These are phyloP conservation scores for Aspergillus fischeri DNA, from an alignment of 2,329 filamentous ascomycete genomes.

Conservation along the genomic window DNA sequence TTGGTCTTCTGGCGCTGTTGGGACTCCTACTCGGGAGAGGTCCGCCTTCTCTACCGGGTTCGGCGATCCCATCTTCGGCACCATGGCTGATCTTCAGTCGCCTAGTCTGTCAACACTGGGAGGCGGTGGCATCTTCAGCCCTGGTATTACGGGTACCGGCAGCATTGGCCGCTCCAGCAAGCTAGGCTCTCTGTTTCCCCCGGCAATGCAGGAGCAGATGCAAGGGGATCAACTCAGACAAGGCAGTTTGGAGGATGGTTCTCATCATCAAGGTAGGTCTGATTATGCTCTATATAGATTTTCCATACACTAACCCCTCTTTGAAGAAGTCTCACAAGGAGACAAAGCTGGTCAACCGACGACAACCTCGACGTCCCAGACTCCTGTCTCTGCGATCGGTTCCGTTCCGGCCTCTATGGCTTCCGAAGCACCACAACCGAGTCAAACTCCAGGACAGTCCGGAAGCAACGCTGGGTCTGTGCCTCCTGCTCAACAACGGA, in stretches of 20 bases:
- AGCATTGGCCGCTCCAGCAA: constrained; percentile 75
- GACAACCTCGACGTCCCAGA: constrained; percentile 32
- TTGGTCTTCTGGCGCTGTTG: constrained; percentile 63
- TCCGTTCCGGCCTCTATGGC: constrained; percentile 28
- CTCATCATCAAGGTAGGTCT: constrained; percentile 54
- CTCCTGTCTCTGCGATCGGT: constrained; percentile 33
- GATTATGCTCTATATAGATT: not conserved
- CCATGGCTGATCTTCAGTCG: constrained; percentile 68
- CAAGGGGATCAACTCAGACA: constrained; percentile 59
- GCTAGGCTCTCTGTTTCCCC: constrained; percentile 80
- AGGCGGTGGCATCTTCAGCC: constrained; percentile 59
- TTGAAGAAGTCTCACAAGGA: constrained; percentile 21
- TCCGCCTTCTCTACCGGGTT: constrained; percentile 49
- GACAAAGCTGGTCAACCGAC: constrained; percentile 30
- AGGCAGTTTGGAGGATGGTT: constrained; percentile 54
- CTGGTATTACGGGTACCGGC: constrained; percentile 54
- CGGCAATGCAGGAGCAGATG: constrained; percentile 89
- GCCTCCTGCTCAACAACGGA: constrained; percentile 66
- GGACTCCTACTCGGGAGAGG: constrained; percentile 63
- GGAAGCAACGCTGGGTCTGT: constrained; percentile 57
- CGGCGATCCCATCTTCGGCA: constrained; percentile 64
- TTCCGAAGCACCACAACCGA: constrained; percentile 27
- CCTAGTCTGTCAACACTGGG: constrained; percentile 38
- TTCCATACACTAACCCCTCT: not conserved
- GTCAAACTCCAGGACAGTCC: constrained; percentile 33